Base-by-base conservation (phyloP, 2,329 filamentous ascomycete genomes). In the Colletotrichum musicola region DNA sequence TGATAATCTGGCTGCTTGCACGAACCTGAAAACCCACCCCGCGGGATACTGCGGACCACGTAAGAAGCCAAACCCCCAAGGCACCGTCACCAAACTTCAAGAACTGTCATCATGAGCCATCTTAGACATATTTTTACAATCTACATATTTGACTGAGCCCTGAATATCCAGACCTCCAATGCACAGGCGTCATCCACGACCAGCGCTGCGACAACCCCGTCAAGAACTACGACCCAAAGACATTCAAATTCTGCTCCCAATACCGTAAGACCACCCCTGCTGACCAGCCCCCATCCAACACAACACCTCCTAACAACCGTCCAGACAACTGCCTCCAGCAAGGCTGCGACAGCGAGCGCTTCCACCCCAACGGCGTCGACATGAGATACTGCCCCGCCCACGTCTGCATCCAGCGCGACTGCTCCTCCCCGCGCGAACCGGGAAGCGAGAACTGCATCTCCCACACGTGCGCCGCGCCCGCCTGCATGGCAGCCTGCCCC, bases 311-410 rank as follows among this genome's bases (percentile, higher is more conserved):
- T 58, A 16, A 58, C 25, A 12, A 1, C 30, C 30, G 30, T 10
- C 30, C 12, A 78, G 77, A 79, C 63, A 71, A 77, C n/a, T 79
- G 76, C 51, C 63, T 54, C 6, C 51, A 70, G n/a, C 66, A 60
- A 9, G 71, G 65, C 25, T 79, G 77, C 50, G 69, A 70, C 16
- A 73, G 71, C 64, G 55, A 72, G 64, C 72, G 57, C 69, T 71
- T 25, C 62, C 68, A 53, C 64, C 72, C 35, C 62, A 44, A 44
- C 4, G 67, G 71, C 16, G 62, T 72, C 40, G 71, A 74, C 56
- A 60, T 75, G 1, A 63, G 59, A n/a, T 74, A 74, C 66, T 79
- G 77, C 57, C 46, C 64, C 12, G 71, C 73, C 27, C 77, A 79
- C 65, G 71, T 76, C 55, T 79, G 77, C 65, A 68, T 70, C 16